Evolutionary conservation across 2,329 filamentous ascomycete genomes (phyloP).

Genomic region (Bipolaris gigantea): DNA sequence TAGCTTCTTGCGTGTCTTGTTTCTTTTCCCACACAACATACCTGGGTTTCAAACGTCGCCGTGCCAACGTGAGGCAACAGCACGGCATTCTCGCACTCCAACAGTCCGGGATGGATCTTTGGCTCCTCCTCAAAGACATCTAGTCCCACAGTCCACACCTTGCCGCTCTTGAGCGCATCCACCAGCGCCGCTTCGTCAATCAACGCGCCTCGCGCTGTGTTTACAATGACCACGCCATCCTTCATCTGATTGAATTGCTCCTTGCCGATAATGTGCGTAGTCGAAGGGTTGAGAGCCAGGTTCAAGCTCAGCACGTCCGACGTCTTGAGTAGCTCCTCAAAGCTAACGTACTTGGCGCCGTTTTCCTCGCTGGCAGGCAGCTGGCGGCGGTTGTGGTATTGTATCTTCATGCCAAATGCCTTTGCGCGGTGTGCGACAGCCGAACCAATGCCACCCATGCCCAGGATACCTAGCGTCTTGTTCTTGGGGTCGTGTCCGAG

Average conservation of each 20-base stretch:
- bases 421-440: constrained; percentile 53
- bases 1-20: not conserved
- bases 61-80: constrained; percentile 64
- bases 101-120: constrained; percentile 54
- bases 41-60: constrained; percentile 62
- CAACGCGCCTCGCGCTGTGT: constrained; percentile 60
- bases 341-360: constrained; percentile 57
- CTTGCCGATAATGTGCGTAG: constrained; percentile 57
- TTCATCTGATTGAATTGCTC: constrained; percentile 58
- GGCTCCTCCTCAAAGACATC: constrained; percentile 63
- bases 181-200: constrained; percentile 61
- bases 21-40: constrained; percentile 13
- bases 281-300: constrained; percentile 54
- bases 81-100: constrained; percentile 56
- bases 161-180: constrained; percentile 56
- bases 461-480: constrained; percentile 59
- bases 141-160: constrained; percentile 58
- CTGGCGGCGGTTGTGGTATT: constrained; percentile 59
- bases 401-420: constrained; percentile 60
- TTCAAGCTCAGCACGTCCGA: constrained; percentile 61
- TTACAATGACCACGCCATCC: constrained; percentile 59
- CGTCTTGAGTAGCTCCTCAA: constrained; percentile 57
- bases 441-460: constrained; percentile 63
- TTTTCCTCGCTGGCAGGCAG: constrained; percentile 46
- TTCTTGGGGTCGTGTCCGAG: constrained; percentile 58